Conservation (phyloP, 768 basidiomycete genomes). For the Postia placenta region DNA sequence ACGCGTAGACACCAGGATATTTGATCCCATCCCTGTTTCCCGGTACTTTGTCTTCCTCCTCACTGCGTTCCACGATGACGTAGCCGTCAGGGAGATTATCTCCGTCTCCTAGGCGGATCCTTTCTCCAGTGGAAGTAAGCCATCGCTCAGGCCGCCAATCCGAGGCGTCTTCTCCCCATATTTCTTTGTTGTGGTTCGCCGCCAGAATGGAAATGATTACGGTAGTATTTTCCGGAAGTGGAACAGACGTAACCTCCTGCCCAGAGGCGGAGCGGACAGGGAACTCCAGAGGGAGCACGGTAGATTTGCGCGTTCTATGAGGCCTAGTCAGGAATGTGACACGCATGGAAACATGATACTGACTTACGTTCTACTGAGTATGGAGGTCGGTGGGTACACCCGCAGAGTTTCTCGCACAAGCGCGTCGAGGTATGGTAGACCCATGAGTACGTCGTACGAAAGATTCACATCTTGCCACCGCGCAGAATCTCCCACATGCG, state of each 20-base stretch:
- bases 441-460: slow-evolving; percentile 36
- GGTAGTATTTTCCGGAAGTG: slow-evolving; percentile 39
- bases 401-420: slow-evolving; percentile 38
- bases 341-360: no score
- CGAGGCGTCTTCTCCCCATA: slow-evolving; percentile 59
- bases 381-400: no score
- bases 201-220: slow-evolving; percentile 36
- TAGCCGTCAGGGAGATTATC: no score
- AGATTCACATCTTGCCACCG: no score
- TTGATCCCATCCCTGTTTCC: slow-evolving; percentile 7
- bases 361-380: no score
- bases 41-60: background rate
- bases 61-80: slow-evolving; percentile 4
- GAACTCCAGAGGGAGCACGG: slow-evolving; percentile 43
- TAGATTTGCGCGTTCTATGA: slow-evolving; percentile 18
- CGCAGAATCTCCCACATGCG: no score
- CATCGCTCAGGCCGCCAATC: slow-evolving; percentile 59
- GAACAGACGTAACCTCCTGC: slow-evolving; percentile 28
- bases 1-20: slow-evolving; percentile 17
- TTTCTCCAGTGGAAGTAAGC: slow-evolving; percentile 30
- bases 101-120: no score
- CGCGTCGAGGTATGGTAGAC: slow-evolving; percentile 41
- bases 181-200: slow-evolving; percentile 40
- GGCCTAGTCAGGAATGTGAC: no score
- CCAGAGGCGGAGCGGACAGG: slow-evolving; percentile 39